These are phyloP conservation scores for Cocos nucifera DNA, from an alignment of 176 grass and related monocot species.

Conservation along the genomic window DNA sequence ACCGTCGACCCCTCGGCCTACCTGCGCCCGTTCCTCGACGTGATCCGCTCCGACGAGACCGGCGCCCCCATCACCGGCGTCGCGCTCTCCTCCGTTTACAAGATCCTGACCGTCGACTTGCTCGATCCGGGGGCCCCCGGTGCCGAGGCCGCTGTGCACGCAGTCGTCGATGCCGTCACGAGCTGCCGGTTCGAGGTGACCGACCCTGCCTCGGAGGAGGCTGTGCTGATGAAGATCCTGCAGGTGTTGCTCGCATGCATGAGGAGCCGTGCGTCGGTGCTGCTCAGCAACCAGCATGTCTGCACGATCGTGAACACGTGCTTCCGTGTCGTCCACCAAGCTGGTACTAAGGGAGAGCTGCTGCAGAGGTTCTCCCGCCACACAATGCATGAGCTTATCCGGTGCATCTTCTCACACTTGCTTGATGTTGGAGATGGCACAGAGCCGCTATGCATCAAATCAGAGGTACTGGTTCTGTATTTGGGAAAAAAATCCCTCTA, in stretches of 20 bases:
- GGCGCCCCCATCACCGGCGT: constrained; percentile 88
- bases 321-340: constrained; percentile 97
- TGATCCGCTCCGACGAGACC: constrained; percentile 90
- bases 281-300: constrained; percentile 73
- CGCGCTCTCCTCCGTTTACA: constrained; percentile 76
- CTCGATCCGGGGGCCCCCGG: constrained; percentile 29
- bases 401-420: constrained; percentile 61
- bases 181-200: constrained; percentile 92
- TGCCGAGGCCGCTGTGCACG: constrained; percentile 44
- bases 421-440: constrained; percentile 22
- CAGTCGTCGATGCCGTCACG: constrained; percentile 79
- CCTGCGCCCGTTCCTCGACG: constrained; percentile 78
- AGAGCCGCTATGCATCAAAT: background rate
- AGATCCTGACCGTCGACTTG: constrained; percentile 77
- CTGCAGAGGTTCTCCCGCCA: constrained; percentile 89
- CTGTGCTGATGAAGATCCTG: constrained; percentile 73
- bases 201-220: constrained; percentile 89
- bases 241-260: constrained; percentile 85
- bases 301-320: constrained; percentile 84
- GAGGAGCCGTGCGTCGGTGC: constrained; percentile 39
- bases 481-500: background rate
- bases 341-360: constrained; percentile 90
- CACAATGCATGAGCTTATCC: constrained; percentile 94
- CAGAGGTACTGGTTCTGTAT: background rate
- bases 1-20: constrained; percentile 49